Conservation (phyloP, 805 yeast species). For the Saturnispora quitensis region DNA sequence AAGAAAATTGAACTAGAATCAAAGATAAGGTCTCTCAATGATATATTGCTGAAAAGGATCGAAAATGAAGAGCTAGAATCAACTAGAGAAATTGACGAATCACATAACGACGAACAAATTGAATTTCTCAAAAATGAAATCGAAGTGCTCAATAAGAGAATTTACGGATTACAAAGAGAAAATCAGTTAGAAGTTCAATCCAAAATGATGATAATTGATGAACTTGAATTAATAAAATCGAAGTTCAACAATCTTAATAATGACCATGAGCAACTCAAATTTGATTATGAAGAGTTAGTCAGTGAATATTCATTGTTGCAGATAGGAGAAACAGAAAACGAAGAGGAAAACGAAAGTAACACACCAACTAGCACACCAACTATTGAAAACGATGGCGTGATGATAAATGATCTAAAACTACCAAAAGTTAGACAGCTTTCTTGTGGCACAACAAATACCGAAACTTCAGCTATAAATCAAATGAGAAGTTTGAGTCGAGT, state of each 20-base stretch:
- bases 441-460: neutral
- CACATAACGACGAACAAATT: slow-evolving; percentile 1
- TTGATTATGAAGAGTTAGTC: slow-evolving; percentile 23
- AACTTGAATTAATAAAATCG: slow-evolving; percentile 39
- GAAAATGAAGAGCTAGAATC: slow-evolving; percentile 4
- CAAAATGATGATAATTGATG: slow-evolving; percentile 43
- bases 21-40: slow-evolving; percentile 19
- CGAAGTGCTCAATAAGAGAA: slow-evolving; percentile 20
- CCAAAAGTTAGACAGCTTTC: slow-evolving; percentile 9
- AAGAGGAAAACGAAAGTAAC: neutral
- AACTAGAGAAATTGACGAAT: slow-evolving; percentile 4
- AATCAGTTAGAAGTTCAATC: slow-evolving; percentile 45
- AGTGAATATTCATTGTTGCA: slow-evolving; percentile 15
- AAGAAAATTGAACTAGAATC: slow-evolving; percentile 20
- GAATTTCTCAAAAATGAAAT: slow-evolving; percentile 15
- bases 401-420: neutral
- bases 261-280: slow-evolving; percentile 21
- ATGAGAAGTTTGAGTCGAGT: slow-evolving; percentile 20
- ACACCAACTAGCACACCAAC: slow-evolving; percentile 6
- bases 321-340: slow-evolving; percentile 3
- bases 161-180: slow-evolving; percentile 37
- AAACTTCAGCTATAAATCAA: slow-evolving; percentile 5
- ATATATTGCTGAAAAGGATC: slow-evolving; percentile 7
- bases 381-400: neutral
- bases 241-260: slow-evolving; percentile 25